A percentile compares a stretch with the other conserved stretches of the same genome.
Conservation (phyloP, 352 stramenopile genomes). For the Blastocystis sp. region DNA sequence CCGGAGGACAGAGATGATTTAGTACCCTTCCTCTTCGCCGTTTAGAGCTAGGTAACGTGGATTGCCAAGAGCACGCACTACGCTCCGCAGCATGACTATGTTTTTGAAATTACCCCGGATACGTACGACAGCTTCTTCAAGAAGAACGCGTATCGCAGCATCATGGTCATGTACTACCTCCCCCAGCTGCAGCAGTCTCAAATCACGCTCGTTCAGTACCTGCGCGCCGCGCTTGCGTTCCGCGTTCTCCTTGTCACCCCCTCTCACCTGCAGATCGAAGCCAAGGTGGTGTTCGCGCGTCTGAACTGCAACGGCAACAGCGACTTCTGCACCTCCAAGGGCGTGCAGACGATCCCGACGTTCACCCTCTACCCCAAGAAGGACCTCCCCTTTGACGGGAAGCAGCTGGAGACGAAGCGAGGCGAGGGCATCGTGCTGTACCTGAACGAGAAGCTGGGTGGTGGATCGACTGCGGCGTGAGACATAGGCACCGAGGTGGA, state of each 20-base stretch:
- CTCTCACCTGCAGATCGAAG: slow-evolving; percentile 32
- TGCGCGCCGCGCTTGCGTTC: slow-evolving; percentile 44
- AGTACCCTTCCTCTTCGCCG: background rate
- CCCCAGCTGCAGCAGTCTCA: slow-evolving; percentile 22
- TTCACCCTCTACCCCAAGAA: slow-evolving; percentile 28
- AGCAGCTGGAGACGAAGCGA: slow-evolving; percentile 59
- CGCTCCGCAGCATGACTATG: slow-evolving; percentile 46
- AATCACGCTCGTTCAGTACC: slow-evolving; percentile 52
- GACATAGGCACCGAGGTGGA: slow-evolving; percentile 18
- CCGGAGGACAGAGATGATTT: background rate
- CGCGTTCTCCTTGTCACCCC: background rate
- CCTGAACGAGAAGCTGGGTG: slow-evolving; percentile 56
- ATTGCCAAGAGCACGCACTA: slow-evolving; percentile 35
- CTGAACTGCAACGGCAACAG: slow-evolving; percentile 20
- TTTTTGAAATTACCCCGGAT: background rate
- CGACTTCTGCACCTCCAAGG: slow-evolving; percentile 26
- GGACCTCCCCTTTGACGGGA: slow-evolving; percentile 47
- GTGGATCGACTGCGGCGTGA: background rate
- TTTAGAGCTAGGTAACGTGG: slow-evolving; percentile 41
- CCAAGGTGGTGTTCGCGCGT: slow-evolving; percentile 19
- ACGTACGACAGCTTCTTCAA: slow-evolving; percentile 47
- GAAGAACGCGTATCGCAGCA: slow-evolving; percentile 28
- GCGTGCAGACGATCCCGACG: background rate
- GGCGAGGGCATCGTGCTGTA: slow-evolving; percentile 62
- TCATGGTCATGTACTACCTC: slow-evolving; percentile 67